Evolutionary conservation across 495 filamentous ascomycete species (phyloP).

Genomic region (Penicillium parvum): DNA sequence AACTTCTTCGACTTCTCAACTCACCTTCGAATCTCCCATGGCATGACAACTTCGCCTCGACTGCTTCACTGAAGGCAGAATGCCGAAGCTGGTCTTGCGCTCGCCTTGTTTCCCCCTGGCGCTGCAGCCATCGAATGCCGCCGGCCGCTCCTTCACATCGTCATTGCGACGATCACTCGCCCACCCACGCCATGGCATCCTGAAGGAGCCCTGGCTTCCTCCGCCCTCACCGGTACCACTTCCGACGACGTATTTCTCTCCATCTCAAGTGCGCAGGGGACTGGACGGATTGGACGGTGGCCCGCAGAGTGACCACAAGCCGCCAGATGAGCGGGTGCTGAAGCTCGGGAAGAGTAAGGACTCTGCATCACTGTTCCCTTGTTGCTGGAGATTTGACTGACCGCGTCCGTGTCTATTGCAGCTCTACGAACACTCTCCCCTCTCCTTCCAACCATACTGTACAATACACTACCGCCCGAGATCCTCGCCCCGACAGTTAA

Average conservation of each 20-base stretch:
- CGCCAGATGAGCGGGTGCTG: conserved; percentile 72
- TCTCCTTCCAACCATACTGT: conserved; percentile 79
- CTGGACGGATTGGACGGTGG: conserved; percentile 14
- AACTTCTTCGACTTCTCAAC: conserved; percentile 12
- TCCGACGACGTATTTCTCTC: conserved; percentile 24
- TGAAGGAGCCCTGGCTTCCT: conserved; percentile 28
- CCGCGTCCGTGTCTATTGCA: conserved; percentile 24
- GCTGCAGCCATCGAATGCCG: conserved; percentile 2
- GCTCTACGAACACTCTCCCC: conserved; percentile 83
- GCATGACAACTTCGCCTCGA: conserved; percentile 10
- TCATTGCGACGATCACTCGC: conserved; percentile 25
- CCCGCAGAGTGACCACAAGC: conserved; percentile 34
- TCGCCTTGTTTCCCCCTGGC: conserved; percentile 11
- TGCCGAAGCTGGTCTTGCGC: conserved; percentile 32
- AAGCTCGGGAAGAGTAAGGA: conserved; percentile 84
- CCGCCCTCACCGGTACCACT: conserved; percentile 15
- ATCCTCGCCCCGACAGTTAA: conserved; percentile 86
- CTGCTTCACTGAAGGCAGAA: conserved; percentile 19
- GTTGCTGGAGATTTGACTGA: neutral
- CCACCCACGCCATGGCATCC: conserved; percentile 29
- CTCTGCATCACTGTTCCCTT: neutral
- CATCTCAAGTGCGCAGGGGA: conserved; percentile 10
- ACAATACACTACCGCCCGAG: conserved; percentile 72
- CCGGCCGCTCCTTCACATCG: conserved; percentile 24
- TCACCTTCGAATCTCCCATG: conserved; percentile 10